A percentile compares a stretch with the other conserved stretches of the same genome.
phyloP scores from a whole-genome alignment of 2,329 filamentous ascomycete genomes.

The Aspergillus viridinutans region DNA sequence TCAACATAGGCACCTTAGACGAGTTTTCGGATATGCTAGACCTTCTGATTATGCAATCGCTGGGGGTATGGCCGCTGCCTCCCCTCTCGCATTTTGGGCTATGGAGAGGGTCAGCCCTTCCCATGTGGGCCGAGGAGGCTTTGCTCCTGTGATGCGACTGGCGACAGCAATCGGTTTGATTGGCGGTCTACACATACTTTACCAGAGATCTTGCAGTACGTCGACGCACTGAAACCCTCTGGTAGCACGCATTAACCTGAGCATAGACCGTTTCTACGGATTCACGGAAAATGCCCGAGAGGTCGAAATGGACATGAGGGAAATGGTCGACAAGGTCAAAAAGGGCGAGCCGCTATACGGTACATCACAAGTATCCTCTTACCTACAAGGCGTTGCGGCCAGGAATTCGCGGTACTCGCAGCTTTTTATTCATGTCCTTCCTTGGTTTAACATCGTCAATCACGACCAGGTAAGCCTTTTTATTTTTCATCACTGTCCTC shows the following conservation, averaged over 20 bases:
- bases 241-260: slow-evolving; percentile 7
- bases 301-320: slow-evolving; percentile 91
- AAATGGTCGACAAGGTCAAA: slow-evolving; percentile 98
- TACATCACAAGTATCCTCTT: slow-evolving; percentile 68
- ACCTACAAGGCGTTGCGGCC: slow-evolving; percentile 90
- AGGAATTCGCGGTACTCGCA: slow-evolving; percentile 90
- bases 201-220: slow-evolving; percentile 79
- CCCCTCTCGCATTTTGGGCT: slow-evolving; percentile 67
- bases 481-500: not conserved
- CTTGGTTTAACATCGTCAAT: slow-evolving; percentile 99
- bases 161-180: slow-evolving; percentile 66
- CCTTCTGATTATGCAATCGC: slow-evolving; percentile 76
- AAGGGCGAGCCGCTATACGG: slow-evolving; percentile 86
- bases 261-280: slow-evolving; percentile 87
- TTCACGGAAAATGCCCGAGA: slow-evolving; percentile 89
- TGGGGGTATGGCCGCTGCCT: slow-evolving; percentile 62
- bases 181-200: slow-evolving; percentile 80
- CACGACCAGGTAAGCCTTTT: slow-evolving; percentile 62
- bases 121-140: slow-evolving; percentile 75
- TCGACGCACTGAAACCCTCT: slow-evolving; percentile 19
- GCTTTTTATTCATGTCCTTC: slow-evolving; percentile 76
- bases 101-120: slow-evolving; percentile 86
- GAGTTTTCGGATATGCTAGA: slow-evolving; percentile 83
- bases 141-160: slow-evolving; percentile 77
- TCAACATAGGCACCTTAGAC: slow-evolving; percentile 72